These are phyloP conservation scores for Ceratocystis cacaofunesta DNA, from an alignment of 2,329 filamentous ascomycete genomes.

Conservation along the genomic window DNA sequence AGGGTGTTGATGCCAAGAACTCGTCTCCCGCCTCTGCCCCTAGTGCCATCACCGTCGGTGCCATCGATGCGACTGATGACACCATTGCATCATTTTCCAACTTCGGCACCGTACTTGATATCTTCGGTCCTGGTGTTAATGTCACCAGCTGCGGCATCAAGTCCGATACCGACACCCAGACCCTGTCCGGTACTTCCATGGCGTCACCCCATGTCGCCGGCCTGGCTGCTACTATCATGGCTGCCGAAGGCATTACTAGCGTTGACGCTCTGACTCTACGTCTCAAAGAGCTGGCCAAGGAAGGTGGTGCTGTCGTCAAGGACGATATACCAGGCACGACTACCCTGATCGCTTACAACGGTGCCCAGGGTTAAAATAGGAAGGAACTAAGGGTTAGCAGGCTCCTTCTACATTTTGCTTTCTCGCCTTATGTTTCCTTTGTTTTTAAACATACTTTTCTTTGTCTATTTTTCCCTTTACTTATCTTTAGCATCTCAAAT, in stretches of 20 bases:
- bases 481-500: background rate
- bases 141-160: constrained; percentile 38
- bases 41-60: constrained; percentile 45
- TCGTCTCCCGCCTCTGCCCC: constrained; percentile 40
- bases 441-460: background rate
- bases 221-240: constrained; percentile 52
- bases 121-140: constrained; percentile 42
- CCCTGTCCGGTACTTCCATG: constrained; percentile 45
- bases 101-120: constrained; percentile 38
- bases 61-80: constrained; percentile 38
- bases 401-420: too few relatives aligned
- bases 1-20: constrained; percentile 35
- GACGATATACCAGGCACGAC: constrained; percentile 34
- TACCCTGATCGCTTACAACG: constrained; percentile 42
- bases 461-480: constrained; percentile 6
- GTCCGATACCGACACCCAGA: constrained; percentile 31
- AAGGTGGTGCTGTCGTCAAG: constrained; percentile 30
- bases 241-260: constrained; percentile 34
- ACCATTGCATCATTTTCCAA: constrained; percentile 40
- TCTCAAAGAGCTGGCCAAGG: constrained; percentile 38
- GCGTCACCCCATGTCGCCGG: constrained; percentile 54
- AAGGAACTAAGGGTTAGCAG: too few relatives aligned
- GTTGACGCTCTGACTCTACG: constrained; percentile 31
- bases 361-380: constrained; percentile 19
- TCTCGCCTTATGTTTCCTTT: background rate